These are phyloP conservation scores for Sporopachydermia quercuum DNA, from an alignment of 805 yeast species.

Conservation along the genomic window DNA sequence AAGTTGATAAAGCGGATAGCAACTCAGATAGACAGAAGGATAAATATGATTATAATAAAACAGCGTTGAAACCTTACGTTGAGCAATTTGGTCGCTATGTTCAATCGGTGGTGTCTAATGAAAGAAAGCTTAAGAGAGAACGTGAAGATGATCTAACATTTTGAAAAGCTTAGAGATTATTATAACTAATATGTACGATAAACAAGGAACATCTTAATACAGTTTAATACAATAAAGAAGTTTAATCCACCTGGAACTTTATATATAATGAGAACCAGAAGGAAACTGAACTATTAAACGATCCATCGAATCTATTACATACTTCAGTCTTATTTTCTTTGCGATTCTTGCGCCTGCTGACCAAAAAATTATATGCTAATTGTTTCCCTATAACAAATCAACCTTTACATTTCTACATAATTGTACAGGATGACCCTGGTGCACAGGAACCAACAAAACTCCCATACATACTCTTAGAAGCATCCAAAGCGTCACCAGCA, in stretches of 20 bases:
- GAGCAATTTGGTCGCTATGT: constrained; percentile 55
- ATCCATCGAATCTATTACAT: no score
- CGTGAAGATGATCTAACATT: constrained; percentile 20
- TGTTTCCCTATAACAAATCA: constrained; percentile 2
- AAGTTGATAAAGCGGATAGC: constrained; percentile 14
- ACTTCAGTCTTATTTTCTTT: constrained; percentile 1
- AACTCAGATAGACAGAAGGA: constrained; percentile 8
- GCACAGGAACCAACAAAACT: no score
- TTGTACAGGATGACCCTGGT: no score
- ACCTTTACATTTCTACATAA: no score
- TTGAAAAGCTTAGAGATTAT: constrained; percentile 4
- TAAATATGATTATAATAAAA: constrained; percentile 38
- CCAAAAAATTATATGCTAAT: not conserved
- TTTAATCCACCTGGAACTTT: no score
- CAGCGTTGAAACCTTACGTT: constrained; percentile 58
- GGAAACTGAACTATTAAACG: no score
- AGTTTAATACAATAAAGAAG: no score
- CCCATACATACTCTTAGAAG: no score
- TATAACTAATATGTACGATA: not conserved
- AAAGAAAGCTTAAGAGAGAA: constrained; percentile 25
- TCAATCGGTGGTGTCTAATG: constrained; percentile 38
- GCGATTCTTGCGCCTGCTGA: constrained; percentile 2
- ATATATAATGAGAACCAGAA: no score
- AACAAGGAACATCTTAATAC: no score
- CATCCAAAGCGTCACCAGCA: constrained; percentile 7